Evolutionary conservation across 106 monocot species (phyloP).

Genomic region (Acorus calamus): DNA sequence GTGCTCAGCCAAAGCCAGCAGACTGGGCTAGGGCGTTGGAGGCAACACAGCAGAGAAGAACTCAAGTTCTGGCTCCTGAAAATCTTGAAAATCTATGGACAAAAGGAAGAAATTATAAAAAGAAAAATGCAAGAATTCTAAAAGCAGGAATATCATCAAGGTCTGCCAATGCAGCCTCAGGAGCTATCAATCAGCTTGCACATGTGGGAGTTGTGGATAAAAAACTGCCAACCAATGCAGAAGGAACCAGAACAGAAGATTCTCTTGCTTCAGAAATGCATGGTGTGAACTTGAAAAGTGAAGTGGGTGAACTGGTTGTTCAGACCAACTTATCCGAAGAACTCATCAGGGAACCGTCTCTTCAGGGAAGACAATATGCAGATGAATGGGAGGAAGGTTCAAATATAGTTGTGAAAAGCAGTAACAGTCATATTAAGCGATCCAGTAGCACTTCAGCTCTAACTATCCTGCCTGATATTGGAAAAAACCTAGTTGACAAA

Average conservation of each 20-base stretch:
- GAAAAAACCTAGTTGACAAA: conserved; percentile 10
- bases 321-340: conserved; percentile 16
- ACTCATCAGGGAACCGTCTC: conserved; percentile 3
- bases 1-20: conserved; percentile 34
- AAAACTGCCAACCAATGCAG: conserved; percentile 22
- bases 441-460: conserved; percentile 27
- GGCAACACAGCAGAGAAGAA: conserved; percentile 87
- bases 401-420: conserved; percentile 1
- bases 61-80: conserved; percentile 91
- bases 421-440: conserved; percentile 13
- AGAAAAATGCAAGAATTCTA: conserved; percentile 39
- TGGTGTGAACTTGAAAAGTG: conserved; percentile 2
- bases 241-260: conserved; percentile 27
- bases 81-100: conserved; percentile 99
- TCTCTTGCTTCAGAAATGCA: conserved; percentile 25
- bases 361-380: conserved; percentile 2
- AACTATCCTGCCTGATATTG: conserved; percentile 8
- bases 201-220: conserved; percentile 20
- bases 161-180: conserved; percentile 14
- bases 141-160: conserved; percentile 22
- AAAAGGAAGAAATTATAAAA: conserved; percentile 95
- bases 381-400: not conserved
- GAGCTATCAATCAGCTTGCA: conserved; percentile 9
- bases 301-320: conserved; percentile 4
- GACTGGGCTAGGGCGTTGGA: conserved; percentile 84